Conservation (phyloP, 2,329 filamentous ascomycete species). For the Chaetomium globosum region DNA sequence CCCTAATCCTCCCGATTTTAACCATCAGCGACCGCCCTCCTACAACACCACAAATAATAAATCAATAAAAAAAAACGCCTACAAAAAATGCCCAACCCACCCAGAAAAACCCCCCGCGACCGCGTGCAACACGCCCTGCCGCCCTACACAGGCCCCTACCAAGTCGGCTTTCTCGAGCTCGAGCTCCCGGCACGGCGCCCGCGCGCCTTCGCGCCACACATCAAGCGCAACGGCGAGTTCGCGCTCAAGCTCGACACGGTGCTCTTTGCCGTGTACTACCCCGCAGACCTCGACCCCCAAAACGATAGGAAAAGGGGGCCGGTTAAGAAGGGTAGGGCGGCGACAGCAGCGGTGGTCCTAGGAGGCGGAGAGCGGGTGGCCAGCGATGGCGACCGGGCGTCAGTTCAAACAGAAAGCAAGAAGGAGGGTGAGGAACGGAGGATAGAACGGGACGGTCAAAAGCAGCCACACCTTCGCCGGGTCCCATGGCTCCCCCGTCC, state of each 20-base stretch:
- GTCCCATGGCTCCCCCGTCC: conserved; percentile 66
- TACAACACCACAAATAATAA: not conserved
- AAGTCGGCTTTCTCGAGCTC: conserved; percentile 68
- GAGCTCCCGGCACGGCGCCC: conserved; percentile 59
- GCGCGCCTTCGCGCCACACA: conserved; percentile 44
- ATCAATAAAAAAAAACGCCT: not conserved
- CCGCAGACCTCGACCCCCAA: conserved; percentile 46
- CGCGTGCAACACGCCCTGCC: conserved; percentile 56
- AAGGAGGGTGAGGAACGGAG: conserved; percentile 35
- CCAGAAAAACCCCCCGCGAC: conserved; percentile 43
- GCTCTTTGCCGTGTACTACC: conserved; percentile 68
- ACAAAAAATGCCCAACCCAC: conserved; percentile 16
- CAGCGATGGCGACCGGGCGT: not conserved
- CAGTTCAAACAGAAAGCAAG: not conserved
- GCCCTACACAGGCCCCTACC: conserved; percentile 65
- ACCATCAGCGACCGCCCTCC: not conserved
- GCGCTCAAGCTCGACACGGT: conserved; percentile 57
- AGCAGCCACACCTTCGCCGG: conserved; percentile 50
- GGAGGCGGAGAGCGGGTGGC: not conserved
- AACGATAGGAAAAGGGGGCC: no score
- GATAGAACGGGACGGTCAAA: conserved; percentile 40
- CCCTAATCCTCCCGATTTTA: no score
- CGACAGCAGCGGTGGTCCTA: not conserved
- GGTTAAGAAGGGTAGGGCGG: not conserved
- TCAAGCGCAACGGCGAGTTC: conserved; percentile 46